A percentile compares a stretch with the other conserved stretches of the same genome.
phyloP scores from a whole-genome alignment of 495 filamentous ascomycete genomes.

The Daldinia vernicosa region DNA sequence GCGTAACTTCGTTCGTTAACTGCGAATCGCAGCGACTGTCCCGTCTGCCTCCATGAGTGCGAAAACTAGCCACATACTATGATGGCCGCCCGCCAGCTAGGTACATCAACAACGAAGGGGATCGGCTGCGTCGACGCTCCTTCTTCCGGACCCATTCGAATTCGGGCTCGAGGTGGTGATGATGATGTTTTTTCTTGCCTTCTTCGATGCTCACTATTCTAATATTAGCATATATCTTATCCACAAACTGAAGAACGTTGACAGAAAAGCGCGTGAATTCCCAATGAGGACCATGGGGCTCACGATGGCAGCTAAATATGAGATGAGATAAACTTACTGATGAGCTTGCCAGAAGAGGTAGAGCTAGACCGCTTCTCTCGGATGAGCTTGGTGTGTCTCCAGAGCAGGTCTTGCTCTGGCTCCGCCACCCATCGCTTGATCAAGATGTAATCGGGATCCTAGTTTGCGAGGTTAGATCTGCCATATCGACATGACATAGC shows the following conservation, averaged over 20 bases:
- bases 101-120: conserved; percentile 58
- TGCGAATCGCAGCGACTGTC: conserved; percentile 11
- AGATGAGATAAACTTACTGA: conserved; percentile 37
- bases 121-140: conserved; percentile 57
- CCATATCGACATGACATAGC: not conserved
- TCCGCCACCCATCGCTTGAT: conserved; percentile 81
- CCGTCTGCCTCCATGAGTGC: not conserved
- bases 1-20: conserved; percentile 13
- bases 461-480: conserved; percentile 43
- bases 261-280: no score
- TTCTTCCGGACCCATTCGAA: conserved; percentile 72
- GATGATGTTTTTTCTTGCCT: conserved; percentile 62
- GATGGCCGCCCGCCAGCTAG: conserved; percentile 55
- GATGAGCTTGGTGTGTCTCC: conserved; percentile 72
- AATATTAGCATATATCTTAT: not conserved
- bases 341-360: conserved; percentile 41
- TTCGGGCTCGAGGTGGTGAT: conserved; percentile 61
- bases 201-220: conserved; percentile 55
- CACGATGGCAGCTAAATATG: not conserved
- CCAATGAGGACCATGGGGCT: no score
- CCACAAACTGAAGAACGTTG: not conserved
- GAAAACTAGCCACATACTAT: conserved; percentile 19
- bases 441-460: conserved; percentile 75
- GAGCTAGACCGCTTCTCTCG: conserved; percentile 56
- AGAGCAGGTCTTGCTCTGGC: conserved; percentile 75